These are phyloP conservation scores for Eucalyptus tenuipes DNA, from an alignment of 345 rosid species.

Conservation along the genomic window DNA sequence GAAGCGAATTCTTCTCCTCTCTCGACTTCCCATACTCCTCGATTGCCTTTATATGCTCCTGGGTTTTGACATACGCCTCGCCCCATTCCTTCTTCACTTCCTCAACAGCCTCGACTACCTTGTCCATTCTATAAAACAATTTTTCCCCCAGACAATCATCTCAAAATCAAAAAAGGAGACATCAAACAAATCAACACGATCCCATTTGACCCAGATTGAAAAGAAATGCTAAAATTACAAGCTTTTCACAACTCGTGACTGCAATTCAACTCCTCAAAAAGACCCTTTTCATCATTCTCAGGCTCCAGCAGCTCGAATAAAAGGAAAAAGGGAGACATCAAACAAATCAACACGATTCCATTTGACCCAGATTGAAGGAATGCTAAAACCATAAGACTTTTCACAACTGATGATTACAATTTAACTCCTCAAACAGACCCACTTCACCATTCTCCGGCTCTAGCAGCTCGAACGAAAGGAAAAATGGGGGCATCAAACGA, in stretches of 20 bases:
- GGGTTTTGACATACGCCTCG: conserved; percentile 40
- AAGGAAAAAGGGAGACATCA: background rate
- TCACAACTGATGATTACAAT: no score
- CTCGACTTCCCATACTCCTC: conserved; percentile 47
- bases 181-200: accelerated
- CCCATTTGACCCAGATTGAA: background rate
- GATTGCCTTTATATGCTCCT: conserved; percentile 42
- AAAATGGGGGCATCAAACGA: background rate
- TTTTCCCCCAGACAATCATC: background rate
- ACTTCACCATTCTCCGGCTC: no score
- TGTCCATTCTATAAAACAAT: conserved; percentile 34
- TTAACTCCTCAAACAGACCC: no score
- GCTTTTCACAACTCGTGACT: background rate
- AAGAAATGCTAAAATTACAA: no score
- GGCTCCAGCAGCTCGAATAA: background rate
- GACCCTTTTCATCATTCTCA: background rate
- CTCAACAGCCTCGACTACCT: conserved; percentile 73
- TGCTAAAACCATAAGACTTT: no score
- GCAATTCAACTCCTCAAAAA: no score
- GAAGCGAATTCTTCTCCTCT: conserved; percentile 49
- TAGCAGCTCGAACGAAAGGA: no score
- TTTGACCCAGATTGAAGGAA: no score
- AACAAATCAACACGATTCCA: accelerated
- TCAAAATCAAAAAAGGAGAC: background rate
- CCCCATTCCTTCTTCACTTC: conserved; percentile 87